Evolutionary conservation across 2,329 filamentous ascomycete genomes (phyloP).

Genomic region (Gyromitra esculenta): DNA sequence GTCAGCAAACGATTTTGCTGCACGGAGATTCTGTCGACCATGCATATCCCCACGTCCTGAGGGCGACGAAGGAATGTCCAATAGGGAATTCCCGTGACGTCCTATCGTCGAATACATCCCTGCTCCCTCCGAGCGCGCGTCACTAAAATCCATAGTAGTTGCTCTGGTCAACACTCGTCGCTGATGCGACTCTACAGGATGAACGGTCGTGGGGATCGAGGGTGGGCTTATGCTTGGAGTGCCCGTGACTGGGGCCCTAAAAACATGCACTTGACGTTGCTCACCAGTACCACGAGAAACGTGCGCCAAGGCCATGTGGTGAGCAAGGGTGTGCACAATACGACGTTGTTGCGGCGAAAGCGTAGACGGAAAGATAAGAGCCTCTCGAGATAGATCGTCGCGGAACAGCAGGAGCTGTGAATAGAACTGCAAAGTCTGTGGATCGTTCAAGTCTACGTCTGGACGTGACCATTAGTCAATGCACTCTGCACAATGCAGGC

Average conservation of each 20-base stretch:
- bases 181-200: conserved; percentile 78
- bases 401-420: conserved; percentile 90
- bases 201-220: conserved; percentile 70
- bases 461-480: conserved; percentile 57
- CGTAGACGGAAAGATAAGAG: conserved; percentile 82
- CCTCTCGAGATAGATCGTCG: conserved; percentile 78
- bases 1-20: conserved; percentile 96
- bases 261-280: conserved; percentile 88
- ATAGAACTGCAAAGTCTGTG: conserved; percentile 85
- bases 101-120: conserved; percentile 80
- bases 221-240: conserved; percentile 62
- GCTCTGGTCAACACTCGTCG: conserved; percentile 83
- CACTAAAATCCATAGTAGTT: conserved; percentile 96
- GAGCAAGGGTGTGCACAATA: conserved; percentile 90
- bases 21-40: conserved; percentile 81
- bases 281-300: conserved; percentile 88
- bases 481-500: conserved; percentile 56
- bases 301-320: conserved; percentile 93
- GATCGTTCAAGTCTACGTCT: conserved; percentile 92
- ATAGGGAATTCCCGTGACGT: conserved; percentile 80
- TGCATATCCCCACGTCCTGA: conserved; percentile 69
- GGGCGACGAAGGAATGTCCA: conserved; percentile 85
- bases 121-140: conserved; percentile 74
- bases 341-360: conserved; percentile 85
- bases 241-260: conserved; percentile 61